These are phyloP conservation scores for Stromatinia cepivora DNA, from an alignment of 2,329 filamentous ascomycete genomes.

Conservation along the genomic window DNA sequence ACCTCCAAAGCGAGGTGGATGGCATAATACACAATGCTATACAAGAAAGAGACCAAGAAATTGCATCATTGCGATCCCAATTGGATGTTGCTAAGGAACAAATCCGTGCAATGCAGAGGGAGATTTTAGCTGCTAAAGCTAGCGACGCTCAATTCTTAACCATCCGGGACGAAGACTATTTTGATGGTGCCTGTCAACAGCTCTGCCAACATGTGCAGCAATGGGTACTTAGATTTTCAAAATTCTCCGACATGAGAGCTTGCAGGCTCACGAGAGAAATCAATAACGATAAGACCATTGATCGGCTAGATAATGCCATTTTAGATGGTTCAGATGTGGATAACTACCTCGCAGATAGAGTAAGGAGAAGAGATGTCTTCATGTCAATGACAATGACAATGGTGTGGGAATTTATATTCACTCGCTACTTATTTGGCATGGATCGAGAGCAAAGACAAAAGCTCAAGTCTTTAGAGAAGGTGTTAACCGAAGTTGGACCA, in stretches of 20 bases:
- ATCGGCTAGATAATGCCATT: slow-evolving; percentile 90
- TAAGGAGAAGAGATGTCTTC: slow-evolving; percentile 88
- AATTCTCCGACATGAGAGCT: slow-evolving; percentile 89
- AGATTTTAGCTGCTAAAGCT: slow-evolving; percentile 60
- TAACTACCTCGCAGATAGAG: slow-evolving; percentile 80
- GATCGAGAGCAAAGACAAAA: slow-evolving; percentile 97
- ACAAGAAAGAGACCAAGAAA: slow-evolving; percentile 81
- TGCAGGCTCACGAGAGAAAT: slow-evolving; percentile 83
- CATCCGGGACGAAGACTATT: slow-evolving; percentile 88
- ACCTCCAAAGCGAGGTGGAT: slow-evolving; percentile 63
- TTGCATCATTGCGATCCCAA: slow-evolving; percentile 73
- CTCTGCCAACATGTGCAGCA: slow-evolving; percentile 95
- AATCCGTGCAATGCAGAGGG: slow-evolving; percentile 56
- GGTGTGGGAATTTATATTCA: slow-evolving; percentile 99
- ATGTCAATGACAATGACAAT: slow-evolving; percentile 99
- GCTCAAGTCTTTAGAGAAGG: slow-evolving; percentile 92
- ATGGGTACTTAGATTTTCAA: slow-evolving; percentile 97
- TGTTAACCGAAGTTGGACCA: slow-evolving; percentile 83
- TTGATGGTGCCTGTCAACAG: slow-evolving; percentile 89
- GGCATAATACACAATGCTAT: slow-evolving; percentile 62
- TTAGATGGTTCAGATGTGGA: slow-evolving; percentile 94
- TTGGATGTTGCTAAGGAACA: slow-evolving; percentile 68
- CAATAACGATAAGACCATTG: slow-evolving; percentile 88
- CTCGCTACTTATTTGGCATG: slow-evolving; percentile 97
- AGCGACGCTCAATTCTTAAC: slow-evolving; percentile 73